Conservation (phyloP, 495 filamentous ascomycete genomes). For the Amphirosellinia nigrospora region DNA sequence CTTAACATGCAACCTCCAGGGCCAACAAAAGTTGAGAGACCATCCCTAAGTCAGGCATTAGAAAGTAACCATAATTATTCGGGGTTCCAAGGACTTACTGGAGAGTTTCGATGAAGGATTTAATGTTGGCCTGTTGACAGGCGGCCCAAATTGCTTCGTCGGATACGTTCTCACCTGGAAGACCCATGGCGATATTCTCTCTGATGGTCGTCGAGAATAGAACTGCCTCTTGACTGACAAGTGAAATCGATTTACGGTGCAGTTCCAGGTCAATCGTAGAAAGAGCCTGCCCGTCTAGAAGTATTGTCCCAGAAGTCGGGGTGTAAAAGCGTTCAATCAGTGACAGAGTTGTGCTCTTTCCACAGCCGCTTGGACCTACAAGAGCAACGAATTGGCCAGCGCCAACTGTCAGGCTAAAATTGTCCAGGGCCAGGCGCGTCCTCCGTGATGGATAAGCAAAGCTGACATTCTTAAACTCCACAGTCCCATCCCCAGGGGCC, state of each 20-base stretch:
- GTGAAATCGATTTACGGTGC: conserved; percentile 61
- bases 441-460: conserved; percentile 64
- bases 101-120: conserved; percentile 65
- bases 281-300: conserved; percentile 58
- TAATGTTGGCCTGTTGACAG: conserved; percentile 65
- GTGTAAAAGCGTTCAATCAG: conserved; percentile 68
- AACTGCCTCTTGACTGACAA: conserved; percentile 68
- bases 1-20: conserved; percentile 64
- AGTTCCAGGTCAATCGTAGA: conserved; percentile 46
- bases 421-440: conserved; percentile 55
- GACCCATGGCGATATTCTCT: conserved; percentile 63
- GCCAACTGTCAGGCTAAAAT: conserved; percentile 61
- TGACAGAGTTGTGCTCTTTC: conserved; percentile 74
- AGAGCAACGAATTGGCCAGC: conserved; percentile 71
- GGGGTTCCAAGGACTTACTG: conserved; percentile 37
- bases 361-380: conserved; percentile 77
- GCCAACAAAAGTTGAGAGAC: conserved; percentile 30
- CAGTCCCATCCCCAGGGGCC: neutral
- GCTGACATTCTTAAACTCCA: conserved; percentile 55
- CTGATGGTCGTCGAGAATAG: conserved; percentile 62
- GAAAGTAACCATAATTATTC: neutral
- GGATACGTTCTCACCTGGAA: conserved; percentile 45
- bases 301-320: conserved; percentile 56
- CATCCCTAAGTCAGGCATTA: neutral
- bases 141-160: conserved; percentile 61